Conservation (phyloP, 2,329 filamentous ascomycete species). For the Curvularia lunata region DNA sequence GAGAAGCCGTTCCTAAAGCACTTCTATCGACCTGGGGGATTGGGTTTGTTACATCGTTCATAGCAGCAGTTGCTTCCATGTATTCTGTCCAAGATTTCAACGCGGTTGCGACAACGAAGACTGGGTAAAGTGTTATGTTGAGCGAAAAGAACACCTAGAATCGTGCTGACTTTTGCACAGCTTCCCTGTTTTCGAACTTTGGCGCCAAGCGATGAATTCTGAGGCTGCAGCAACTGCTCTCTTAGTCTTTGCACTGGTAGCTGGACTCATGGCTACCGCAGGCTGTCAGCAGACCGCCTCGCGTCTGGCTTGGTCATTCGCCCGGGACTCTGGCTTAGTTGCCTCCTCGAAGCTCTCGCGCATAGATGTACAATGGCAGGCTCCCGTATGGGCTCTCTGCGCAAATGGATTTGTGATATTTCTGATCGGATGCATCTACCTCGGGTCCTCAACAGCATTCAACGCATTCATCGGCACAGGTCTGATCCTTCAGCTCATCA, state of each 20-base stretch:
- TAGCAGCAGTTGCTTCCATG: background rate
- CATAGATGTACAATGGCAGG: background rate
- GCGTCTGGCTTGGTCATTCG: background rate
- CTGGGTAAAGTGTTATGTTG: background rate
- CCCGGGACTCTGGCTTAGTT: background rate
- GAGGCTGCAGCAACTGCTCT: constrained; percentile 2
- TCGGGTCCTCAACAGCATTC: background rate
- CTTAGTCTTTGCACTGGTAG: background rate
- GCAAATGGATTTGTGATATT: background rate
- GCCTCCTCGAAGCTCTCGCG: background rate
- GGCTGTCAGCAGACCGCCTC: background rate
- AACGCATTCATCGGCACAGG: constrained; percentile 1
- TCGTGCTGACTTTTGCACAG: background rate
- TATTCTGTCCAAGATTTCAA: background rate
- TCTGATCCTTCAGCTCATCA: background rate
- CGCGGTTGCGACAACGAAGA: background rate
- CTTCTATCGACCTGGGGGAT: background rate
- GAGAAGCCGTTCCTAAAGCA: background rate
- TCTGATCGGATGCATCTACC: constrained; percentile 1
- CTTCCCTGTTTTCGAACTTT: constrained; percentile 1
- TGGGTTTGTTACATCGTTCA: background rate
- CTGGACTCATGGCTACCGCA: background rate
- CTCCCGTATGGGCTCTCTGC: background rate
- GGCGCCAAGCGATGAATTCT: constrained; percentile 1
- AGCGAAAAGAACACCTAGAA: background rate